Conservation (phyloP, 2,329 filamentous ascomycete species). For the Lithohypha guttulata region DNA sequence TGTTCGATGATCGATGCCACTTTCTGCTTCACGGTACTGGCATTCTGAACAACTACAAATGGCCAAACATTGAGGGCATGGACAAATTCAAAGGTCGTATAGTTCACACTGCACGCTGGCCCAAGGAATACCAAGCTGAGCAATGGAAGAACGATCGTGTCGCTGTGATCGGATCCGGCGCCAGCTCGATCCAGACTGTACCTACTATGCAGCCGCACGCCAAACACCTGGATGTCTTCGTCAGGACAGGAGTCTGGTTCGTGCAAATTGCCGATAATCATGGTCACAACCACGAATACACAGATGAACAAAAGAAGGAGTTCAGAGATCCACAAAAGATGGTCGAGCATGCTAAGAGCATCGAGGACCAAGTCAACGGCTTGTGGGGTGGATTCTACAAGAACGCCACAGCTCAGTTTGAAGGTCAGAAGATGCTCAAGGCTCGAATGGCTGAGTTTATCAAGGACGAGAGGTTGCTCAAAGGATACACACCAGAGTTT, state of each 20-base stretch:
- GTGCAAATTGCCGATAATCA: constrained; percentile 37
- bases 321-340: constrained; percentile 29
- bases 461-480: constrained; percentile 39
- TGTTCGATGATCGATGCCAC: constrained; percentile 36
- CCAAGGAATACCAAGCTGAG: constrained; percentile 32
- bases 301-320: constrained; percentile 30
- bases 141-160: constrained; percentile 21
- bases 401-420: constrained; percentile 31
- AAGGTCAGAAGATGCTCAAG: constrained; percentile 29
- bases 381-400: constrained; percentile 39
- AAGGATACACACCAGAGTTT: constrained; percentile 39
- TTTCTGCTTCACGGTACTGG: constrained; percentile 36
- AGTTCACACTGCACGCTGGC: constrained; percentile 30
- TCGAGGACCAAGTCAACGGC: constrained; percentile 34
- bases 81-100: constrained; percentile 22
- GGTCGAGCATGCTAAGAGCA: constrained; percentile 36
- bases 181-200: constrained; percentile 23
- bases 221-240: constrained; percentile 38
- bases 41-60: constrained; percentile 22
- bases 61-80: constrained; percentile 25
- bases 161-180: constrained; percentile 22
- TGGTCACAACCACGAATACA: constrained; percentile 37
- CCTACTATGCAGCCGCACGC: constrained; percentile 32
- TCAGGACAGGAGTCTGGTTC: constrained; percentile 28
- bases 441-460: constrained; percentile 41